phyloP scores from a whole-genome alignment of 345 rosid genomes.

The Populus pruinosa region DNA sequence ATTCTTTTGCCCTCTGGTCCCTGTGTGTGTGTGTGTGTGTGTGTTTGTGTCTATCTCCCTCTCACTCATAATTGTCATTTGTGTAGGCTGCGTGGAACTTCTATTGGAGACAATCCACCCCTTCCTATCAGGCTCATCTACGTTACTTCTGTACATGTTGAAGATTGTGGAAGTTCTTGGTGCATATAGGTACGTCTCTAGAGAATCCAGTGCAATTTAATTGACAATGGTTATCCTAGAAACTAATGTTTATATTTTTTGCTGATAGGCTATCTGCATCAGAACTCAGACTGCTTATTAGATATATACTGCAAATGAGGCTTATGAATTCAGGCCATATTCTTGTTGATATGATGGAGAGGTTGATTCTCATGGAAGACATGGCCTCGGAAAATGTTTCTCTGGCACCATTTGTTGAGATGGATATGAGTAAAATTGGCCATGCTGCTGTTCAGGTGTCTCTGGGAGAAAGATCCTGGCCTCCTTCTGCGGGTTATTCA shows the following conservation, averaged over 20 bases:
- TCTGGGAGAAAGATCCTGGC: constrained; percentile 99
- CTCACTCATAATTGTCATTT: not conserved
- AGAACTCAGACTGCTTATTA: constrained; percentile 77
- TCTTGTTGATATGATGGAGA: constrained; percentile 93
- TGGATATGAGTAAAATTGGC: constrained; percentile 95
- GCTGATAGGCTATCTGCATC: constrained; percentile 84
- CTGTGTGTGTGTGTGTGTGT: not conserved
- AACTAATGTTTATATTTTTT: constrained; percentile 24
- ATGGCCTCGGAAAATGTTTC: constrained; percentile 73
- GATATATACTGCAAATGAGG: constrained; percentile 86
- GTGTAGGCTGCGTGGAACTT: constrained; percentile 89
- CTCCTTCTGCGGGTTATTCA: constrained; percentile 99
- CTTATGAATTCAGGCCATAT: constrained; percentile 66
- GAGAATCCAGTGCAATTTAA: constrained; percentile 6
- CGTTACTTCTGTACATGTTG: constrained; percentile 70
- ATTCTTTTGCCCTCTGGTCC: constrained; percentile 7
- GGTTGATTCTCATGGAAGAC: constrained; percentile 83
- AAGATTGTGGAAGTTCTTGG: constrained; percentile 97
- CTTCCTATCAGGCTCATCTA: constrained; percentile 82
- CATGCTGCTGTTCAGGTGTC: constrained; percentile 97
- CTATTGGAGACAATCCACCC: constrained; percentile 85
- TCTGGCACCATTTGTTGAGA: constrained; percentile 88
- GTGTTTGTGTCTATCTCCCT: not conserved
- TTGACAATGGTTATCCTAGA: constrained; percentile 16
- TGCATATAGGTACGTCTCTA: constrained; percentile 66